Evolutionary conservation across 2,329 filamentous ascomycete species (phyloP).

Genomic region (Leptographium lundbergii): DNA sequence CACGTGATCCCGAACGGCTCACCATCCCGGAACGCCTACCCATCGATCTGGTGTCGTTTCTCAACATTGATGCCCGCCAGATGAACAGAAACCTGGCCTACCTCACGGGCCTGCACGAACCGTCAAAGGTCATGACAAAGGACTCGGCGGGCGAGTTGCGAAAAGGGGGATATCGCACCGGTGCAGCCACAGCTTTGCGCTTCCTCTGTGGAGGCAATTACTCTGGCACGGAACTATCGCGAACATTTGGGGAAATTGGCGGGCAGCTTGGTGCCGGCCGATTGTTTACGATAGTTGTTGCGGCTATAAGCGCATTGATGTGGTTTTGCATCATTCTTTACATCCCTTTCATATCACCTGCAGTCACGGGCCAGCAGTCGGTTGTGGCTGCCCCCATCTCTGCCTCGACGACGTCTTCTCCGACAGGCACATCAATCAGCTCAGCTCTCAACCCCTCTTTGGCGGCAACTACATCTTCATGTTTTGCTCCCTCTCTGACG

Average conservation of each 20-base stretch:
- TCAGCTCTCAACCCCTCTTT: neutral
- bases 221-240: neutral
- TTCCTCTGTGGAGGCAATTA: neutral
- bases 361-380: neutral
- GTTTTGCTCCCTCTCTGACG: slow-evolving; percentile 4
- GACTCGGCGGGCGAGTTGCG: neutral
- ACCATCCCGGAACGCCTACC: slow-evolving; percentile 29
- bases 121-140: neutral
- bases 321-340: slow-evolving; percentile 1
- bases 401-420: neutral
- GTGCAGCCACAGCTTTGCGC: neutral
- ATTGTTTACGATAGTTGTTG: neutral
- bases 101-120: slow-evolving; percentile 26
- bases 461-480: slow-evolving; percentile 1
- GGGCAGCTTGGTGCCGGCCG: neutral
- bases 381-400: neutral
- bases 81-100: slow-evolving; percentile 41
- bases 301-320: neutral
- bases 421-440: neutral
- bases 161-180: neutral
- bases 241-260: neutral
- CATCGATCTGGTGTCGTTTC: slow-evolving; percentile 34
- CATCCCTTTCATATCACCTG: neutral
- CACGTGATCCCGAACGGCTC: slow-evolving; percentile 21
- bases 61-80: slow-evolving; percentile 37